Conservation (phyloP, 495 filamentous ascomycete genomes). For the Peziza echinospora region DNA sequence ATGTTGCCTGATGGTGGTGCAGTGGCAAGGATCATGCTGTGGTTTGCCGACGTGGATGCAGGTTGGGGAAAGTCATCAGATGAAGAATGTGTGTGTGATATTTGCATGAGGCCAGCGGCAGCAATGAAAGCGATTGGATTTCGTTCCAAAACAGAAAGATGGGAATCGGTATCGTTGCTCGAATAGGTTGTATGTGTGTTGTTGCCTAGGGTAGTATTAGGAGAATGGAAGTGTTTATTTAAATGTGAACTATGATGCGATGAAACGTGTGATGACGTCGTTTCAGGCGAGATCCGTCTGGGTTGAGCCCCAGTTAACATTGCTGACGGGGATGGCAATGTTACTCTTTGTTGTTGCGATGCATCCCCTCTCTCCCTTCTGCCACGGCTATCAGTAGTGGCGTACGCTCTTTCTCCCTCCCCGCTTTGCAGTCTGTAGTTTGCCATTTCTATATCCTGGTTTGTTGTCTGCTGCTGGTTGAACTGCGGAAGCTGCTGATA, state of each 20-base stretch:
- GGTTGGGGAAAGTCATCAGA: background rate
- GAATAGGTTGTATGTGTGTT: background rate
- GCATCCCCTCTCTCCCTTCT: background rate
- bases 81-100: background rate
- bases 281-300: background rate
- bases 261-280: background rate
- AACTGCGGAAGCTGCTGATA: background rate
- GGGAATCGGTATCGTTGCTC: background rate
- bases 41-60: background rate
- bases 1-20: no score
- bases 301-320: conserved; percentile 14
- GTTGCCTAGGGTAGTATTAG: conserved; percentile 1
- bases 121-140: conserved; percentile 11
- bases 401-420: no score
- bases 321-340: conserved; percentile 10
- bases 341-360: background rate
- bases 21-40: no score
- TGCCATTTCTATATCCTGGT: background rate
- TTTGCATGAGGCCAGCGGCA: conserved; percentile 8
- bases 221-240: conserved; percentile 4
- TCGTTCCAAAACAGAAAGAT: conserved; percentile 4
- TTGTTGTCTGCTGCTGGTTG: background rate
- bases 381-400: background rate
- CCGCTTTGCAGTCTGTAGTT: background rate
- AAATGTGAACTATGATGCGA: conserved; percentile 4